phyloP scores from a whole-genome alignment of 176 grass and related monocot genomes.

The Aegilops speltoides region DNA sequence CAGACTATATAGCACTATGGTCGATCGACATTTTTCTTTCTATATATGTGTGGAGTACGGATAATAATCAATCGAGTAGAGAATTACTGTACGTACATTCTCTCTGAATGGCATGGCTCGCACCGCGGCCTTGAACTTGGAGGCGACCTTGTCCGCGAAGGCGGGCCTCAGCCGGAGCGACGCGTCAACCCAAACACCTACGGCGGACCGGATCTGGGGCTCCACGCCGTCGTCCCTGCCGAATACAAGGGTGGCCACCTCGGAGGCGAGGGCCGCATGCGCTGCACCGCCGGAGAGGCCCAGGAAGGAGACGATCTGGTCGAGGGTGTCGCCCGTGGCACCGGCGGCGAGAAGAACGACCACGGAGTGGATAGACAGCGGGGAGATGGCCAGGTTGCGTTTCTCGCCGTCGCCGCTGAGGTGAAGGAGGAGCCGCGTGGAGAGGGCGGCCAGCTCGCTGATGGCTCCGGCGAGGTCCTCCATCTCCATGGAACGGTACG shows the following conservation, averaged over 20 bases:
- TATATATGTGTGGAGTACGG: too few relatives aligned
- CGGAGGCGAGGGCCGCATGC: background rate
- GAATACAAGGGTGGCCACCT: background rate
- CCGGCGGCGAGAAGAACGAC: background rate
- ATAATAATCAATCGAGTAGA: too few relatives aligned
- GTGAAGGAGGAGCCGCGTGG: background rate
- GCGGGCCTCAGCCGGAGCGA: background rate
- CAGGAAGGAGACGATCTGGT: slow-evolving; percentile 1
- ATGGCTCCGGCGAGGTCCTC: background rate
- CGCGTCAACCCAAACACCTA: background rate
- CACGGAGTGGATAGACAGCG: background rate
- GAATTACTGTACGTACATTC: background rate
- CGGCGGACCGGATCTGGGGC: background rate
- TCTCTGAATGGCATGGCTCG: slow-evolving; percentile 9
- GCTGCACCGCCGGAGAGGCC: background rate
- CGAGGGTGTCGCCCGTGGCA: background rate
- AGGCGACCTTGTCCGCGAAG: background rate
- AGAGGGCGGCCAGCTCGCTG: background rate
- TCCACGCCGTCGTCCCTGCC: background rate
- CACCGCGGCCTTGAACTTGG: background rate
- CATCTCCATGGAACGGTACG: too few relatives aligned
- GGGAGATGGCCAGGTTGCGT: background rate
- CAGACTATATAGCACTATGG: too few relatives aligned
- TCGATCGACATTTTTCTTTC: too few relatives aligned
- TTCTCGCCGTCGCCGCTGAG: background rate